These are phyloP conservation scores for Aquilaria yunnanensis DNA, from an alignment of 345 rosid genomes.

Conservation along the genomic window DNA sequence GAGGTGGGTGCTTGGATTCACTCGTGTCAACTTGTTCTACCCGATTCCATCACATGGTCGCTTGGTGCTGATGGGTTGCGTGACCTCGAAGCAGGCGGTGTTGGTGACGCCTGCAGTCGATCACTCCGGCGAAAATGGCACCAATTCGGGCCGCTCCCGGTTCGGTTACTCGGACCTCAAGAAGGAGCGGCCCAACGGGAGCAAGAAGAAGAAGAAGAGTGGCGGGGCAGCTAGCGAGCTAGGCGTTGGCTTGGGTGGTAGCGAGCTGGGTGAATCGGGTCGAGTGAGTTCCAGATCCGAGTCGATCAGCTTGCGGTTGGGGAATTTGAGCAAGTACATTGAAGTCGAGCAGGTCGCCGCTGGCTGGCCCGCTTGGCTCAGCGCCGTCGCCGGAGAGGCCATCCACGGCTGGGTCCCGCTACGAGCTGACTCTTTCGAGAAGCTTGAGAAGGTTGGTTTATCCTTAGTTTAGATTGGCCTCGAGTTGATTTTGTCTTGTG, in stretches of 20 bases:
- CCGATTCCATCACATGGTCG: neutral
- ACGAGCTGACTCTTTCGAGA: constrained; percentile 73
- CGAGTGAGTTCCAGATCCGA: constrained; percentile 64
- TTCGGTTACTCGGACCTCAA: constrained; percentile 15
- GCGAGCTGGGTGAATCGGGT: constrained; percentile 71
- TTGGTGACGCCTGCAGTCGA: constrained; percentile 85
- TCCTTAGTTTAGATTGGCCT: neutral
- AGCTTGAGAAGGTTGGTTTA: constrained; percentile 73
- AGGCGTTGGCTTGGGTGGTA: constrained; percentile 33
- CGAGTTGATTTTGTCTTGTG: constrained; percentile 1
- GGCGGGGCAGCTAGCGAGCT: constrained; percentile 26
- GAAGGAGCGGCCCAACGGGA: constrained; percentile 27
- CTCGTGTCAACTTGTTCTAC: too few species aligned
- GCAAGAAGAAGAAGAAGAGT: constrained; percentile 21
- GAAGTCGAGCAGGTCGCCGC: constrained; percentile 98
- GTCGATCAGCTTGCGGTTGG: constrained; percentile 69
- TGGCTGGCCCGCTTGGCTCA: constrained; percentile 99
- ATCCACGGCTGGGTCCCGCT: constrained; percentile 97
- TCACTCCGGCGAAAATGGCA: constrained; percentile 40
- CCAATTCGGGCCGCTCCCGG: constrained; percentile 24
- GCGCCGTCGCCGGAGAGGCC: constrained; percentile 94
- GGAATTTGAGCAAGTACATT: constrained; percentile 64
- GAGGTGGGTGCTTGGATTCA: too few species aligned
- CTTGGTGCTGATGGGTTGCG: constrained; percentile 75
- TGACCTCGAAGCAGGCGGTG: constrained; percentile 91